Evolutionary conservation across 441 rosid genomes (phyloP).

Genomic region (Erysimum cheiri): DNA sequence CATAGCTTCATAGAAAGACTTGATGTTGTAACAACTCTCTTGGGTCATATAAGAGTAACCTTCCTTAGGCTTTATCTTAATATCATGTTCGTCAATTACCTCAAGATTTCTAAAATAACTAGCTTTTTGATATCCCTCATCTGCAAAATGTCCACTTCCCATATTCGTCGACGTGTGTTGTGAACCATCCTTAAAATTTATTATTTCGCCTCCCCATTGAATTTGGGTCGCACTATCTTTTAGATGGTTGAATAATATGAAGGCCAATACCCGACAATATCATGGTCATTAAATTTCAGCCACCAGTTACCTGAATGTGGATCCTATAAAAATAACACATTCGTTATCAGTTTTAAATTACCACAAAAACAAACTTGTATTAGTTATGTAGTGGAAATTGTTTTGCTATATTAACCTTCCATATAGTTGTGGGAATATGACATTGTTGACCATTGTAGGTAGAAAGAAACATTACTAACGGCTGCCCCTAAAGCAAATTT

Average conservation of each 20-base stretch:
- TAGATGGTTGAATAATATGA: not conserved
- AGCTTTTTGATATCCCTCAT: not conserved
- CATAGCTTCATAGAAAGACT: not conserved
- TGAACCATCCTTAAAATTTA: not conserved
- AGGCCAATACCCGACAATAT: slow-evolving; percentile 23
- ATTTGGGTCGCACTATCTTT: not conserved
- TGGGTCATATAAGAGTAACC: not conserved
- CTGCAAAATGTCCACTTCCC: slow-evolving; percentile 32
- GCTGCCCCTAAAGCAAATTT: not conserved
- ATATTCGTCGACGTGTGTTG: slow-evolving; percentile 17
- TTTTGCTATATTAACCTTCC: not conserved
- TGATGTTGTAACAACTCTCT: slow-evolving; percentile 2
- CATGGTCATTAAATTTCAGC: not conserved
- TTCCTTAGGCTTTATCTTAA: not conserved
- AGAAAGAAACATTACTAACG: not conserved
- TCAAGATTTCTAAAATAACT: slow-evolving; percentile 10
- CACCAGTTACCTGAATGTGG: slow-evolving; percentile 15
- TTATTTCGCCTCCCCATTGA: slow-evolving; percentile 31
- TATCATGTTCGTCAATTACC: not conserved
- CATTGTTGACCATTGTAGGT: slow-evolving; percentile 7
- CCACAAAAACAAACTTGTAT: not conserved
- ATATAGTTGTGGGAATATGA: not conserved
- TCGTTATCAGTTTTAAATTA: not conserved
- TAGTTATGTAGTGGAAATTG: not conserved
- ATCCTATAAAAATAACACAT: slow-evolving; percentile 14